phyloP scores from a whole-genome alignment of 352 stramenopile species.

The Pythium phragmiticola region DNA sequence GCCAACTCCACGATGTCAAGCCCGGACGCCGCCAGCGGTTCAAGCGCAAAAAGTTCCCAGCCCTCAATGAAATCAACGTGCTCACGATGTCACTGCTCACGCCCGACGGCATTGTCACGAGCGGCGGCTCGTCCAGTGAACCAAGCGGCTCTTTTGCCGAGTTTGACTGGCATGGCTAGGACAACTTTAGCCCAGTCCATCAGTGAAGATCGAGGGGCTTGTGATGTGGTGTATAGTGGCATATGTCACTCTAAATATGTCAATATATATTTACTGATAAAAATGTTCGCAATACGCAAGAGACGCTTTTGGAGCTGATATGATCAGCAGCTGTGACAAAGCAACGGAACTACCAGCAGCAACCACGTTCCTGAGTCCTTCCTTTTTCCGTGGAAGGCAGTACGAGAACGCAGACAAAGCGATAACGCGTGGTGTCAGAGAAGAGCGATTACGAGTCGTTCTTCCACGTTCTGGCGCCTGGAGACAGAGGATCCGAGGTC shows the following conservation, averaged over 20 bases:
- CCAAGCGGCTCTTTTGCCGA: constrained; percentile 14
- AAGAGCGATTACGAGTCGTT: too few relatives aligned
- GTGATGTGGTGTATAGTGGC: too few relatives aligned
- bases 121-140: constrained; percentile 4
- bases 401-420: not conserved
- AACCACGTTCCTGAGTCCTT: not conserved
- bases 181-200: constrained; percentile 32
- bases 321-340: not conserved
- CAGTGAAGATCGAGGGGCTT: not conserved
- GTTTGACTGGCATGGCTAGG: constrained; percentile 23
- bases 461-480: too few relatives aligned
- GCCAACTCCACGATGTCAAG: constrained; percentile 24
- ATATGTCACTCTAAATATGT: too few relatives aligned
- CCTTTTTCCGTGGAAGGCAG: not conserved
- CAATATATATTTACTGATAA: too few relatives aligned
- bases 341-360: not conserved
- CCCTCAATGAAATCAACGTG: constrained; percentile 30
- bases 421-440: too few relatives aligned
- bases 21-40: constrained; percentile 25
- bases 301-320: too few relatives aligned
- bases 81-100: constrained; percentile 39
- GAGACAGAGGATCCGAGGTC: too few relatives aligned
- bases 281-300: too few relatives aligned
- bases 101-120: constrained; percentile 21
- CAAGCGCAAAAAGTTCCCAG: constrained; percentile 31